Evolutionary conservation across 495 filamentous ascomycete species (phyloP).

Genomic region (Penicillium tannophilum): DNA sequence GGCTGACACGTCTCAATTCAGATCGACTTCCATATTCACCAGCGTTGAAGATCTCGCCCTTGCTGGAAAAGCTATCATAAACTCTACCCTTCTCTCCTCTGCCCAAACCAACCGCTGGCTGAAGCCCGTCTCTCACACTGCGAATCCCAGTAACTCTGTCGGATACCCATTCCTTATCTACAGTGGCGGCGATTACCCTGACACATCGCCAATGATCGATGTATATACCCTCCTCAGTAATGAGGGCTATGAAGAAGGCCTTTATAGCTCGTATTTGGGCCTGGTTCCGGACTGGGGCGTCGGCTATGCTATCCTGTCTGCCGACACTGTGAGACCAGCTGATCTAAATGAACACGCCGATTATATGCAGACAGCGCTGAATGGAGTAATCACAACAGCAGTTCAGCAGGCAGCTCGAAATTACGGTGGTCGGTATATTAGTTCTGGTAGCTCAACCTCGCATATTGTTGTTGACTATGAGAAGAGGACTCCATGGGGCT

Average conservation of each 20-base stretch:
- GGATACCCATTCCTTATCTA: conserved; percentile 47
- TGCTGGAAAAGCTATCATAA: conserved; percentile 51
- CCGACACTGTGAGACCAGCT: conserved; percentile 27
- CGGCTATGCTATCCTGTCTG: conserved; percentile 49
- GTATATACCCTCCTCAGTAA: conserved; percentile 54
- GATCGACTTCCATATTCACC: conserved; percentile 30
- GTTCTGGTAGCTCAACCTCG: conserved; percentile 11
- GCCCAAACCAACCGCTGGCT: conserved; percentile 44
- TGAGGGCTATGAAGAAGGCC: conserved; percentile 33
- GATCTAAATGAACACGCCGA: conserved; percentile 32
- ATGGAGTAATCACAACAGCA: conserved; percentile 43
- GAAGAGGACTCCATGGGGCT: conserved; percentile 34
- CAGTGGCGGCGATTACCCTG: conserved; percentile 25
- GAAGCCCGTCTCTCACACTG: conserved; percentile 53
- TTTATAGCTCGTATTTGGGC: conserved; percentile 48
- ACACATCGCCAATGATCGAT: conserved; percentile 41
- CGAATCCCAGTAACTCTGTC: conserved; percentile 46
- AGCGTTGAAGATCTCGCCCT: conserved; percentile 28
- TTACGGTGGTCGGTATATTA: conserved; percentile 46
- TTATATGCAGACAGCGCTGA: conserved; percentile 39
- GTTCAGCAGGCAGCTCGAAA: conserved; percentile 41
- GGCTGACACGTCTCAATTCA: conserved; percentile 21
- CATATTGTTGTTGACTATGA: conserved; percentile 41
- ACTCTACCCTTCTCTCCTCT: conserved; percentile 43
- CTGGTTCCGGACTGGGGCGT: conserved; percentile 54